Base-by-base conservation (phyloP, 768 basidiomycete genomes). In the Boletus subparvulus region DNA sequence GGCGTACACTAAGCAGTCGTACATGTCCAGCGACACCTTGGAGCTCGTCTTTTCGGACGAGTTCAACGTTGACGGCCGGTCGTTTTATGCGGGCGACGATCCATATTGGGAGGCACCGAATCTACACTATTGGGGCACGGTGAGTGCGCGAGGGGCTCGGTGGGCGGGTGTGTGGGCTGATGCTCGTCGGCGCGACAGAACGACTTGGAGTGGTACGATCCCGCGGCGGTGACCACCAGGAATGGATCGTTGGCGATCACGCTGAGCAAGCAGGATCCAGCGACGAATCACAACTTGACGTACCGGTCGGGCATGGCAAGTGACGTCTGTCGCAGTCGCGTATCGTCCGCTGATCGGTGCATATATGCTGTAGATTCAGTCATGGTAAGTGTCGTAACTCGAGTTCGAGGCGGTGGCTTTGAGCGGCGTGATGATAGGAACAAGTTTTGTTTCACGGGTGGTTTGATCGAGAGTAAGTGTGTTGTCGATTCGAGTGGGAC, bases 371-470 rank as follows among this genome's bases (percentile, higher is more conserved):
- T 53, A 72, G 70, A 54, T 72, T 48, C 70, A 72, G 56, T 60
- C 70, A 19, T 72, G 72, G 72, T 70, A 17, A 43, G 62, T 55
- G 21, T 36, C 17, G 17, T 47, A 17, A 21, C 32, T 30, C 37
- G 30, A 14, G 28, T 49, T 21, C n/a, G 19, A 32, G 14, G 13
- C 4, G 30, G 56, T 21, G 40, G 14, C 3, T 3, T 19, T 61
- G 54, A 64, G 37, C 21, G 17, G 4, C 42, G 43, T 51, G 30
- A 43, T 26, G 45, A 40, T 6, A 74, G 75, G 81, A 87, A 86
- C 69, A 85, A 86, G 73, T 84, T 94, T 61, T 92, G 89, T 70
- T 92, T 92, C 68, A 90, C 88, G 11, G 87, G 87, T 7, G 91
- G 91, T 41, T 70, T 89, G 48, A 78, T 90, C 50, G 88, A 84